Evolutionary conservation across 805 yeast genomes (phyloP), one percentile per base, ranked within the genome.

Genomic region (Suhomyces tanzawaensis): DNA sequence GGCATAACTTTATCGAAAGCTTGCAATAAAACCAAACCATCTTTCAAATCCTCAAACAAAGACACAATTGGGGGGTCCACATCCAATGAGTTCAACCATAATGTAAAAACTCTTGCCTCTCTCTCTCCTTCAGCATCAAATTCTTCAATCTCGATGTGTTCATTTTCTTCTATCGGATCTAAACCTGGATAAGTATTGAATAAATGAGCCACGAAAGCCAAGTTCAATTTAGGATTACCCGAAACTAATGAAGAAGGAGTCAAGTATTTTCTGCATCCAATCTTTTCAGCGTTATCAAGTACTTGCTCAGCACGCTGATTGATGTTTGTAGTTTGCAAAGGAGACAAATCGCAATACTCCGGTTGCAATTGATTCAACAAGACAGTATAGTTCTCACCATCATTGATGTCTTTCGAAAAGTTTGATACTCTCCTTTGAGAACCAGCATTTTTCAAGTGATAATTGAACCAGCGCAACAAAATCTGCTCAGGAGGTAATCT

Each of bases 121-220:
- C 99, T 85, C 69, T 93, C 99, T 46, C 99, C 99, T 68, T 93
- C 99, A 18, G 99, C 99, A 60, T 93, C 99, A 56, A 93, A 93
- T 51, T 88, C 98, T 69, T 93, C 99, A 51, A 93, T 87, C 59
- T 90, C 98, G 19, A 93, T 86, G 52, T 81, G 84, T 62, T 91
- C 97, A 41, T 70, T 73, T 65, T 90, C 98, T 57, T 87, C 95
- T 47, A 91, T 77, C 41, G 98, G 98, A 44, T 90, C 98, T 48
- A 93, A 76, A 34, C 99, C 98, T 34, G 99, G 99, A 58, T 87
- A 81, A 5, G 96, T 91, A 70, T 93, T 93, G 75, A 93, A 93
- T 59, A 93, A 72, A 60, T 93, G 95, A 29, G 99, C 99, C 42
- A 93, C 97, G 62, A 93, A 93, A 1, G 98, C 98, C 61, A 93